Evolutionary conservation across 1,139 yeast genomes (phyloP), one percentile per base, ranked within the genome.

Genomic region (Blastobotrys illinoisensis): DNA sequence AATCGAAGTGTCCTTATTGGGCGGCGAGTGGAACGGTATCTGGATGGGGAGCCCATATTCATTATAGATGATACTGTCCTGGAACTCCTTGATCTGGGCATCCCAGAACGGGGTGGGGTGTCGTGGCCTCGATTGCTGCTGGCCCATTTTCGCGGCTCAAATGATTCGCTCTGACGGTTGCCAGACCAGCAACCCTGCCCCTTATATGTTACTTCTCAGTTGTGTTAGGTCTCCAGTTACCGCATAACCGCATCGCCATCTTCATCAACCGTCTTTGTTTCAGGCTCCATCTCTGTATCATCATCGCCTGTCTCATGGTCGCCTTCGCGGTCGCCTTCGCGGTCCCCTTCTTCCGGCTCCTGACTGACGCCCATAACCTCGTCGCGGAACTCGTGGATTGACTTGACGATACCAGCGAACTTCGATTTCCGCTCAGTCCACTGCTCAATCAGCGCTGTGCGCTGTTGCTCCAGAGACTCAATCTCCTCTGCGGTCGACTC

Each of bases 341-440:
- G 46, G 23, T 44, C 50, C 13, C 13, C 52, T 14, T 21, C 44
- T 9, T 47, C 48, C 13, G 26, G 44, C 13, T 26, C 48, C 28
- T 51, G 40, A 14, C 32, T 46, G 16, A 16, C 32, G 19, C 23
- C 47, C 43, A 52, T 32, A 16, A 51, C 55, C 16, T 52, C 54
- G 16, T 45, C 47, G 28, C 52, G 48, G 57, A 63, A 66, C 47
- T 62, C 58, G 9, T 58, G 62, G 18, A 67, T 47, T 6, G 59
- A 58, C 36, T 56, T 61, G 49, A 62, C 49, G 28, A 68, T 55
- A 26, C 59, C 61, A 5, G 58, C 60, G 46, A 66, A 67, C 50
- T 62, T 62, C 19, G 55, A 61, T 28, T 62, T 56, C 5, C 70
- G 59, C 13, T 57, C 57, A 14, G 58, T 54, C 70, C 71, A 65